These are phyloP conservation scores for Fusarium sp. DNA, from an alignment of 2,329 filamentous ascomycete species.

Conservation along the genomic window DNA sequence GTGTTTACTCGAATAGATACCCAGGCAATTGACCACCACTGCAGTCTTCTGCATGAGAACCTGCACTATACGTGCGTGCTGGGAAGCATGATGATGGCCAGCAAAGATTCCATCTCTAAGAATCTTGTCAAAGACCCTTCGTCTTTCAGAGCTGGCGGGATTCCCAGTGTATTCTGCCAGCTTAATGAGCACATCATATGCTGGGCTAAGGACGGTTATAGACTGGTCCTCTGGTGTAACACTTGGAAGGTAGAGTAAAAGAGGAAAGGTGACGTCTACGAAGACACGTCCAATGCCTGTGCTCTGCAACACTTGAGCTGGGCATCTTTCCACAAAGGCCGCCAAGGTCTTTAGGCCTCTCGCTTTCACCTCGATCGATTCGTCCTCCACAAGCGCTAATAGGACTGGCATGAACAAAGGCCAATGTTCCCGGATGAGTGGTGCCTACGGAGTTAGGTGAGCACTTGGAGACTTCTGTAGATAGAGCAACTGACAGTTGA, in stretches of 20 bases:
- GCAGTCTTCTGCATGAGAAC: slow-evolving; percentile 64
- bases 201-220: slow-evolving; percentile 68
- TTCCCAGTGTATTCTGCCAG: slow-evolving; percentile 57
- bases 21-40: slow-evolving; percentile 65
- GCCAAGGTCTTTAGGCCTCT: slow-evolving; percentile 66
- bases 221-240: slow-evolving; percentile 81
- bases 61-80: slow-evolving; percentile 67
- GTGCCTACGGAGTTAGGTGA: slow-evolving; percentile 47
- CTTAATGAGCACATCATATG: slow-evolving; percentile 73
- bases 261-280: slow-evolving; percentile 74
- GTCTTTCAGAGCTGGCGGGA: slow-evolving; percentile 42
- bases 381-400: slow-evolving; percentile 75
- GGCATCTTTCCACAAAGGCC: slow-evolving; percentile 66
- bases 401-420: slow-evolving; percentile 76
- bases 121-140: slow-evolving; percentile 62
- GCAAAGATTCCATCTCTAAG: slow-evolving; percentile 67
- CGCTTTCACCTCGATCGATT: slow-evolving; percentile 62
- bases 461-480: not conserved
- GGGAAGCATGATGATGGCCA: slow-evolving; percentile 67
- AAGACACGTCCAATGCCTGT: slow-evolving; percentile 77
- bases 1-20: slow-evolving; percentile 73
- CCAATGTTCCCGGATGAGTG: slow-evolving; percentile 68
- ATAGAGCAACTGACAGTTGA: slow-evolving; percentile 58
- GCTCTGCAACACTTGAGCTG: slow-evolving; percentile 62
- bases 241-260: slow-evolving; percentile 79